These are phyloP conservation scores for Paragyromitra xinjiangensis DNA, from an alignment of 495 filamentous ascomycete genomes.

Conservation along the genomic window DNA sequence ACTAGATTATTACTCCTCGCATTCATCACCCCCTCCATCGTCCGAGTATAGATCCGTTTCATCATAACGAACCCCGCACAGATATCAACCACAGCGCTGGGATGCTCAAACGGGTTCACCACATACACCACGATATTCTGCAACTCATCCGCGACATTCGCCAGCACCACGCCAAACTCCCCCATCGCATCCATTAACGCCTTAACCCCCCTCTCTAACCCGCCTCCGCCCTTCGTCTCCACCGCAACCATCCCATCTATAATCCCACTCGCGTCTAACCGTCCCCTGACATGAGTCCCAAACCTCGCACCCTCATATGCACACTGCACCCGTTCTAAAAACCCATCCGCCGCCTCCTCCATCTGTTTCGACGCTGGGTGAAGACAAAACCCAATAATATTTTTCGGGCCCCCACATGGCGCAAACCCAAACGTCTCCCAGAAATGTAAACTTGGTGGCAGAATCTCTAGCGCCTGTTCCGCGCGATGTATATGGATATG, in stretches of 20 bases:
- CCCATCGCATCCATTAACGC: slow-evolving; percentile 56
- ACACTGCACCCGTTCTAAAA: slow-evolving; percentile 75
- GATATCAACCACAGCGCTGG: slow-evolving; percentile 74
- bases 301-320: slow-evolving; percentile 83
- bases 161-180: slow-evolving; percentile 60
- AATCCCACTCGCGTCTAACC: slow-evolving; percentile 57
- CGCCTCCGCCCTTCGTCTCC: slow-evolving; percentile 64
- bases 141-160: slow-evolving; percentile 61
- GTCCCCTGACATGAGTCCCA: slow-evolving; percentile 71
- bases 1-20: slow-evolving; percentile 72
- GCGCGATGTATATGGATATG: slow-evolving; percentile 81
- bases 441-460: slow-evolving; percentile 81
- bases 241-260: slow-evolving; percentile 55
- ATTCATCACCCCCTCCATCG: slow-evolving; percentile 65
- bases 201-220: slow-evolving; percentile 54
- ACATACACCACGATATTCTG: slow-evolving; percentile 86
- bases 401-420: slow-evolving; percentile 79
- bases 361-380: slow-evolving; percentile 71
- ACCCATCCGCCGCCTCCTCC: slow-evolving; percentile 68
- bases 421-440: slow-evolving; percentile 91
- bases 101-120: slow-evolving; percentile 75
- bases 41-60: slow-evolving; percentile 71
- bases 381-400: slow-evolving; percentile 81
- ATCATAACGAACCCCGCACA: slow-evolving; percentile 81
- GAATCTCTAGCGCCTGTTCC: slow-evolving; percentile 75